Evolutionary conservation across 1,284 basidiomycete species (phyloP), one percentile per base, ranked within the genome.

Genomic region (Pyrrhoderma noxium): DNA sequence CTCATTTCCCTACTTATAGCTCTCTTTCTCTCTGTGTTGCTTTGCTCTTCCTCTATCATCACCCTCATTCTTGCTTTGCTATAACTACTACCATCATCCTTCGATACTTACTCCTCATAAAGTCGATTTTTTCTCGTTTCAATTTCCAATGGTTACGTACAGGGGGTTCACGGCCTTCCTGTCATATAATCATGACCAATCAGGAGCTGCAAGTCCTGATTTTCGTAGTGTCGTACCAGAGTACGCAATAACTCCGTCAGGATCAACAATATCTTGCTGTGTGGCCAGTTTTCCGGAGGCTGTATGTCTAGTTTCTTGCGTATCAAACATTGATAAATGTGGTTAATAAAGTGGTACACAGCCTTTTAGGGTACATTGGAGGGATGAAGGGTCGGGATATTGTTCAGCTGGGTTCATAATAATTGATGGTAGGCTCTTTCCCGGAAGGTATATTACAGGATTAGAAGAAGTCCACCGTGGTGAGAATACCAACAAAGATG

Each of bases 101-200:
- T 13, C 38, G n/a, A n/a, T n/a, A n/a, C n/a, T n/a, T n/a, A n/a
- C 11, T 43, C 39, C 18, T 25, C 14, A 14, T 31, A 21, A 21
- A 40, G 18, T 9, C 18, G 8, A 11, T 39, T 18, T 27, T 23
- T 25, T n/a, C n/a, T n/a, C n/a, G n/a, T n/a, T n/a, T n/a, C n/a
- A n/a, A n/a, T n/a, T n/a, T n/a, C n/a, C n/a, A n/a, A 79, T 82
- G 80, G 69, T 80, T 51, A 72, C 69, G 1, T 72, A 77, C 63
- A 72, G 73, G 16, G 76, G 73, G 7, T 85, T 83, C 64, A 79
- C 77, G 18, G 81, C 83, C 18, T 86, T 81, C 76, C 77, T 86
- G 47, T 66, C 70, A 5, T 31, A 31, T 31, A 31, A 31, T 11
- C 27, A 31, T 31, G 27, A 31, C 11, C 5, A 31, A 5, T 11